These are phyloP conservation scores for Botrytis hyacinthi DNA, from an alignment of 2,329 filamentous ascomycete species.

Conservation along the genomic window DNA sequence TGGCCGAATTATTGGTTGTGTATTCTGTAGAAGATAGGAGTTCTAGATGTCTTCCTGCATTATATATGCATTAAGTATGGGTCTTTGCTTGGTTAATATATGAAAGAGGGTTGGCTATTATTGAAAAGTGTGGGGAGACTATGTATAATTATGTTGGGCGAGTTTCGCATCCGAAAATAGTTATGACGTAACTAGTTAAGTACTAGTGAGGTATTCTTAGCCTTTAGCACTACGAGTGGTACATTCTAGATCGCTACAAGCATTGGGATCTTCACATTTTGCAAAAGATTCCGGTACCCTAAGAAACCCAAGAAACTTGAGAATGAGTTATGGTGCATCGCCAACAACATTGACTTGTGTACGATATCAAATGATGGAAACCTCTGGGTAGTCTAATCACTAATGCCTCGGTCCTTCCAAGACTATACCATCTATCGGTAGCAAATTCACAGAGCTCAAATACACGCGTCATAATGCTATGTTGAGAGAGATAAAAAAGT, in stretches of 20 bases:
- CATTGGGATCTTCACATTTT: neutral
- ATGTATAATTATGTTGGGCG: slow-evolving; percentile 12
- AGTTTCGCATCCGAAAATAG: slow-evolving; percentile 6
- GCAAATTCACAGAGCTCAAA: neutral
- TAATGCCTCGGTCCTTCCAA: neutral
- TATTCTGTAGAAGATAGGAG: slow-evolving; percentile 5
- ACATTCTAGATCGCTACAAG: neutral
- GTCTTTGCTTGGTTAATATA: neutral
- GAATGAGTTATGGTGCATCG: neutral
- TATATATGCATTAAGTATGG: slow-evolving; percentile 16
- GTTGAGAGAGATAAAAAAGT: slow-evolving; percentile 25
- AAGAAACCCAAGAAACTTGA: neutral
- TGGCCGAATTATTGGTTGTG: slow-evolving; percentile 9
- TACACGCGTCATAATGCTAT: neutral
- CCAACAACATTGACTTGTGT: neutral
- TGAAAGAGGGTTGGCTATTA: slow-evolving; percentile 1
- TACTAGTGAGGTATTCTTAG: neutral
- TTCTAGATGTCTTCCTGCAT: slow-evolving; percentile 11
- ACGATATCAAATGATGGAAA: neutral
- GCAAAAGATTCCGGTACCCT: neutral
- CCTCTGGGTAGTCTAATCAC: neutral
- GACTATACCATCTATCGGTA: neutral
- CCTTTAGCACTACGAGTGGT: neutral
- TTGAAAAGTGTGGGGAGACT: slow-evolving; percentile 18
- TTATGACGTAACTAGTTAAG: slow-evolving; percentile 18